Conservation (phyloP, 495 filamentous ascomycete genomes). For the Xylaria venustula region DNA sequence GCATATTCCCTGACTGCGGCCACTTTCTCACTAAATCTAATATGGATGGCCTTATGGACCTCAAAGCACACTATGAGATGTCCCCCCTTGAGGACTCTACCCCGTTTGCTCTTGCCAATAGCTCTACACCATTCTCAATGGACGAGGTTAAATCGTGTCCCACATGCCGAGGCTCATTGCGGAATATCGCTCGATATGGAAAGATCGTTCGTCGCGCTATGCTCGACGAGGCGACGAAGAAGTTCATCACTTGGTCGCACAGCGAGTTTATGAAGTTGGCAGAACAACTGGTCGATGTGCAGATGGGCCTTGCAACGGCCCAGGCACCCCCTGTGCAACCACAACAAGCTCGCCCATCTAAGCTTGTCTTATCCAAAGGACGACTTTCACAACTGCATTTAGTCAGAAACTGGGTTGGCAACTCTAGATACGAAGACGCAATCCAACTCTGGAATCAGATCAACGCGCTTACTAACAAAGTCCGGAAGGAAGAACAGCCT, state of each 20-base stretch:
- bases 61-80: slow-evolving; percentile 57
- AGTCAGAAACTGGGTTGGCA: slow-evolving; percentile 25
- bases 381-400: slow-evolving; percentile 22
- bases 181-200: slow-evolving; percentile 64
- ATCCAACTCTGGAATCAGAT: slow-evolving; percentile 42
- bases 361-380: background rate
- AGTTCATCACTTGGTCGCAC: slow-evolving; percentile 58
- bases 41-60: slow-evolving; percentile 66
- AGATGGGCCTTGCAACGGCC: slow-evolving; percentile 18
- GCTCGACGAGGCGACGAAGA: slow-evolving; percentile 68
- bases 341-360: background rate
- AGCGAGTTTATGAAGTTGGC: slow-evolving; percentile 48
- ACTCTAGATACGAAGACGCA: slow-evolving; percentile 38
- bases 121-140: slow-evolving; percentile 51
- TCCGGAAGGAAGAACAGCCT: slow-evolving; percentile 58
- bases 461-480: slow-evolving; percentile 40
- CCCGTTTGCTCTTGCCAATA: slow-evolving; percentile 42
- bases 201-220: slow-evolving; percentile 62
- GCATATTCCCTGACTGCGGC: slow-evolving; percentile 63
- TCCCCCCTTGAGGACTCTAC: slow-evolving; percentile 33
- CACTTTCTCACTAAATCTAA: slow-evolving; percentile 62
- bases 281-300: slow-evolving; percentile 19
- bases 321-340: background rate
- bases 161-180: slow-evolving; percentile 60
- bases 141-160: slow-evolving; percentile 60